Evolutionary conservation across 768 basidiomycete species (phyloP), one percentile per base, ranked within the genome.

Genomic region (Xerocomus spinulosus): DNA sequence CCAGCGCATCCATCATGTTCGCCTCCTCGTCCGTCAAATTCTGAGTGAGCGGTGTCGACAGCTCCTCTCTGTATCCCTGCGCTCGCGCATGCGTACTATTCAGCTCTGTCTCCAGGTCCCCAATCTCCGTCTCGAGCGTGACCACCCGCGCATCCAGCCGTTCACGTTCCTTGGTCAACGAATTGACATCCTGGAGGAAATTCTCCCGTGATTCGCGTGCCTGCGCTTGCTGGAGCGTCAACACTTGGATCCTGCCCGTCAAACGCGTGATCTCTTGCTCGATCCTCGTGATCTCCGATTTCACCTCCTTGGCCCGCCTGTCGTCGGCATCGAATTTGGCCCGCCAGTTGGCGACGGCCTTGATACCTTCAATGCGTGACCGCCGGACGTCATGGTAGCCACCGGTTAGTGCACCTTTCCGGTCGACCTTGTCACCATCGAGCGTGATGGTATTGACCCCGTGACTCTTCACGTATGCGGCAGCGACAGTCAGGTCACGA

Each of bases 401-500:
- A 47, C 96, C 96, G 0, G 94, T 98, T 40, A 99, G 70, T 2
- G 94, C 84, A 52, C 96, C 96, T 64, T 95, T 97, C 43, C 93
- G 80, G 64, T 99, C 96, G 44, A 95, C 93, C 62, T 92, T 92
- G 74, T 99, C 96, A 41, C 96, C 96, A 56, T 95, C 94, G 32
- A 96, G 79, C 2, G 96, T 99, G 67, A 98, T 98, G 18, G 92
- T 93, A 69, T 95, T 97, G 63, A 98, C 86, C 2, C 85, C 85
- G 62, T 98, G 93, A 57, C 85, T 88, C 66, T 95, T 87, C 42
- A 94, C 92, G 65, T 96, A 98, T 9, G 90, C 88, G 6, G 92
- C 90, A 20, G 93, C 94, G 53, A 92, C 85, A 9, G 85, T 85
- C 47, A 99, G 78, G 64, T 96, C 92, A 37, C 87, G 81, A 64